Evolutionary conservation across 352 stramenopile species (phyloP), one percentile per base, ranked within the genome.

Genomic region (Phytophthora podocarpi): DNA sequence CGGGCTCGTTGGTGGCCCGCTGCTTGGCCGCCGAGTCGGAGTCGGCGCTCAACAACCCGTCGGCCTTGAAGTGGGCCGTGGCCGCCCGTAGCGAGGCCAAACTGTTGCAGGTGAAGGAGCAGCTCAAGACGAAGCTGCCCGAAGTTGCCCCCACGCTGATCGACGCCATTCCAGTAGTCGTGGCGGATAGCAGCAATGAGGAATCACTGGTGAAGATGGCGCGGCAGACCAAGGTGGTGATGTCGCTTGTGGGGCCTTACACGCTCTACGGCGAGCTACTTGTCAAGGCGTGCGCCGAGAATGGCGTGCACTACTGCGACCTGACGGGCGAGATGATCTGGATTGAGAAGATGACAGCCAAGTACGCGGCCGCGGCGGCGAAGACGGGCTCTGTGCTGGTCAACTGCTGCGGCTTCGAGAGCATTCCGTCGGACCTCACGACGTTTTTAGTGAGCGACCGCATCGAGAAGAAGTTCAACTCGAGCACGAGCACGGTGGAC

Each of bases 271-370:
- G 90, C 20, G 77, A 74, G 32, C 56, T 78, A 46, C 76, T 98
- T 28, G 81, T 98, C 18, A 84, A 93, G 48, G 79, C 76, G 34
- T 98, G 91, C 62, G 89, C 84, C 2, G 82, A 92, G 43, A 85
- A 90, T 57, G 91, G 91, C 26, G 90, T 90, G n/a, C 76, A 97
- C 74, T 98, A 98, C 72, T 89, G 76, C 45, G 94, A 98, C 48
- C 89, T 97, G 42, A 98, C 92, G 2, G 92, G 91, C 28, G 94
- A 98, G 70, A 74, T 85, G 16, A 39, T 78, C 16, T 98, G 91
- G 91, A 76, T 96, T 28, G 67, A 88, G 18, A 51, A 83, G 18
- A 97, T 98, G 82, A 90, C 85, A 40, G 37, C 35, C 13, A 82
- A 85, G 52, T 96, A 91, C 53, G 66, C 80, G 27, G 56, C 49